Evolutionary conservation across 23 red algal genomes (phyloP).

Genomic region (Gracilaria gracilis): DNA sequence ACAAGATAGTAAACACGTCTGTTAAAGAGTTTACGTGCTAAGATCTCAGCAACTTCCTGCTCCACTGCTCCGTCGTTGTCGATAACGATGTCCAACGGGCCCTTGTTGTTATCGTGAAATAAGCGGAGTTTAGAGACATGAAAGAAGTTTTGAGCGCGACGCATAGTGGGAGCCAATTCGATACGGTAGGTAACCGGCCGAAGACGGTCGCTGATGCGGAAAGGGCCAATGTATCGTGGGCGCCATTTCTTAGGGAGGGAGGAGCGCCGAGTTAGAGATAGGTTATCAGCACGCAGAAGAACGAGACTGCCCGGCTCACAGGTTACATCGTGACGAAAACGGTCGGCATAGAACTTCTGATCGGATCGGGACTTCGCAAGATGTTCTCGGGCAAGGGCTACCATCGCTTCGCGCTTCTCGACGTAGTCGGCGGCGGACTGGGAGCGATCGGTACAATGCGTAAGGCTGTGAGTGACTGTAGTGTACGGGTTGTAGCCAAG

Average conservation of each 20-base stretch:
- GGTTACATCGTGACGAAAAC: not conserved
- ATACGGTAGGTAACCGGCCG: not conserved
- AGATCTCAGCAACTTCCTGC: too few species aligned
- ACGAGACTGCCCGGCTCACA: constrained; percentile 9
- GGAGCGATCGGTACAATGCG: not conserved
- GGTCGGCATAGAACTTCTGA: constrained; percentile 17
- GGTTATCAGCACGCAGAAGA: constrained; percentile 9
- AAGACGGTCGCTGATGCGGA: not conserved
- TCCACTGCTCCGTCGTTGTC: not conserved
- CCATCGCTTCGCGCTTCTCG: not conserved
- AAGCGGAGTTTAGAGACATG: not conserved
- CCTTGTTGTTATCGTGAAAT: not conserved
- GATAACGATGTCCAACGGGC: constrained; percentile 16
- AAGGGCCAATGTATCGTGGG: not conserved
- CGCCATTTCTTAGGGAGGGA: constrained; percentile 11
- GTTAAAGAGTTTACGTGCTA: too few species aligned
- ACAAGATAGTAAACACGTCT: too few species aligned
- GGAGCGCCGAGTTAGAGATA: not conserved
- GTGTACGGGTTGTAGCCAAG: constrained; percentile 13
- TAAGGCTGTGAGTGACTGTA: not conserved
- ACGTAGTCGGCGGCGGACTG: not conserved
- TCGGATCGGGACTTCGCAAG: not conserved
- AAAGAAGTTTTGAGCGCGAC: not conserved
- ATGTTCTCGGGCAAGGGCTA: not conserved
- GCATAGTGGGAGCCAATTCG: not conserved